Conservation (phyloP, 306 rosid species). For the Prunus kanzakura region DNA sequence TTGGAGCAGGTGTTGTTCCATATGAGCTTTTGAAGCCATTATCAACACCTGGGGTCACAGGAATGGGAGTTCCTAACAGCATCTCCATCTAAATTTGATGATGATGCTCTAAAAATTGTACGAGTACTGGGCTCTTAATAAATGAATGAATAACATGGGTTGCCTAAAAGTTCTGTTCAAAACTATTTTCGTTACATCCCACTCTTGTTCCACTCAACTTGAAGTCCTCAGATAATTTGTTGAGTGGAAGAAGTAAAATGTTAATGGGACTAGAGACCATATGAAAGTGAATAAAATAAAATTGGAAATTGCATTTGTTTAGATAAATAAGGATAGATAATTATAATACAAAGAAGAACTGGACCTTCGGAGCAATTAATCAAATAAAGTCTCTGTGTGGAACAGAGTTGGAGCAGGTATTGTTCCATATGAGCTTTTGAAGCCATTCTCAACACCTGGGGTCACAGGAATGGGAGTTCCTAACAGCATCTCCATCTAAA, state of each 20-base stretch:
- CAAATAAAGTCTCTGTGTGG: too few relatives aligned
- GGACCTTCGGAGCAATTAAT: not conserved
- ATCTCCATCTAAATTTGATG: conserved; percentile 18
- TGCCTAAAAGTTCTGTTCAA: not conserved
- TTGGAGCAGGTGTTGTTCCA: conserved; percentile 39
- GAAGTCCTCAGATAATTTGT: not conserved
- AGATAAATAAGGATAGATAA: not conserved
- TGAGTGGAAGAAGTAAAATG: not conserved
- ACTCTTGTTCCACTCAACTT: not conserved
- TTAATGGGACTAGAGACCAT: not conserved
- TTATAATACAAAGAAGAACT: not conserved
- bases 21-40: conserved; percentile 44
- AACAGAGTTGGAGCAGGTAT: too few relatives aligned
- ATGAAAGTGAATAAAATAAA: not conserved
- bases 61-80: conserved; percentile 39
- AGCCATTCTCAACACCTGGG: too few relatives aligned
- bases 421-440: too few relatives aligned
- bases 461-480: too few relatives aligned
- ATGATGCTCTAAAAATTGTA: not conserved
- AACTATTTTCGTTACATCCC: not conserved
- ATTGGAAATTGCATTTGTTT: not conserved
- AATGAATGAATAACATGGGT: not conserved
- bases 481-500: too few relatives aligned
- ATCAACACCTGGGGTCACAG: conserved; percentile 30
- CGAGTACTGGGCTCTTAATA: not conserved